Conservation (phyloP, 176 grass and related monocot genomes). For the Aegilops sharonensis region DNA sequence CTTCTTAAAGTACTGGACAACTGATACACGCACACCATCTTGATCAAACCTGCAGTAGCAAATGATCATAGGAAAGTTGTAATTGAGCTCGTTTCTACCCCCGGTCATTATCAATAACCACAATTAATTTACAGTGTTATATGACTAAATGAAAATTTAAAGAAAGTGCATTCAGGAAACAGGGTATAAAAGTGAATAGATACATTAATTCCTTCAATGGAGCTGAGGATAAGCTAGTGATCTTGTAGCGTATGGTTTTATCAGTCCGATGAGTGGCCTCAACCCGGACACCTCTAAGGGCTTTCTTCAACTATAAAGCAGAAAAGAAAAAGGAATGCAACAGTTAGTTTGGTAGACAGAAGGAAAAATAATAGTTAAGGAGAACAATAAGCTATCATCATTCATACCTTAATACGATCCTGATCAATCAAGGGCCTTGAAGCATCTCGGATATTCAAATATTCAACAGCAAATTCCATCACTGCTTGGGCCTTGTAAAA, state of each 20-base stretch:
- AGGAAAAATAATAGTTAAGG: background rate
- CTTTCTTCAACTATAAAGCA: constrained; percentile 65
- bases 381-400: background rate
- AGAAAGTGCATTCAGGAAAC: background rate
- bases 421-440: constrained; percentile 42
- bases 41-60: constrained; percentile 60
- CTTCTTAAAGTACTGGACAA: constrained; percentile 64
- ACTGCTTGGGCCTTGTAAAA: constrained; percentile 62
- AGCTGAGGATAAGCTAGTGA: constrained; percentile 51
- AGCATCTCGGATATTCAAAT: constrained; percentile 43
- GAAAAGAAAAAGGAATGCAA: background rate
- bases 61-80: background rate
- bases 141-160: background rate
- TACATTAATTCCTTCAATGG: constrained; percentile 54
- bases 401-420: constrained; percentile 48
- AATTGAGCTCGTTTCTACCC: no score
- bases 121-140: background rate
- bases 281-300: constrained; percentile 58
- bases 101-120: background rate
- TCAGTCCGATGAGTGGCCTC: constrained; percentile 49
- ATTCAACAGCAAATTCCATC: constrained; percentile 40
- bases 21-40: constrained; percentile 33
- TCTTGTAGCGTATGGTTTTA: constrained; percentile 49
- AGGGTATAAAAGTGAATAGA: background rate
- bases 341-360: background rate